These are phyloP conservation scores for Spathaspora arborariae DNA, from an alignment of 805 yeast species.

Conservation along the genomic window DNA sequence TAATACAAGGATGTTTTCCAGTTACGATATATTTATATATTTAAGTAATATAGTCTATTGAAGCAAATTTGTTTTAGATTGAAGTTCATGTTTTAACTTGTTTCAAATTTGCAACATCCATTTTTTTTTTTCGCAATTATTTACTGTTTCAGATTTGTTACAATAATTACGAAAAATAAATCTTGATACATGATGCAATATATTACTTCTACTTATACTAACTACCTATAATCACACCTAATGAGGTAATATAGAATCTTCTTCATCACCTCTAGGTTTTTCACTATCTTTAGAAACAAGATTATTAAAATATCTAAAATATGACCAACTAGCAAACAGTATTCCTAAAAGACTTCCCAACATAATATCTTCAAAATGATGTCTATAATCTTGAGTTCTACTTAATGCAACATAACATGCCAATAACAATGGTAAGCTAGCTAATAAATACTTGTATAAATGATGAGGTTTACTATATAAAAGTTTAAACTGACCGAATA, in stretches of 20 bases:
- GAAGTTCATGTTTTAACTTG: not conserved
- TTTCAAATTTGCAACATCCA: not conserved
- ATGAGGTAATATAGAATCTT: constrained; percentile 3
- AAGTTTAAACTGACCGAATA: constrained; percentile 38
- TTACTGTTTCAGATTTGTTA: not conserved
- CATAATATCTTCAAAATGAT: constrained; percentile 32
- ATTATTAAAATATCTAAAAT: constrained; percentile 25
- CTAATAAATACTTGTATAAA: constrained; percentile 18
- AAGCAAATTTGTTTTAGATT: not conserved
- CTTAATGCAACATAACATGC: constrained; percentile 31
- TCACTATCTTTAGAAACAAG: constrained; percentile 4
- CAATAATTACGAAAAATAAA: not conserved
- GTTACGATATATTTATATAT: too few relatives aligned
- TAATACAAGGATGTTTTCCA: too few relatives aligned
- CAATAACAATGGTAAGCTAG: constrained; percentile 20
- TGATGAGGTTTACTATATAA: constrained; percentile 16
- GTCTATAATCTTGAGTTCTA: constrained; percentile 36
- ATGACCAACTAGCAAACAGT: constrained; percentile 20
- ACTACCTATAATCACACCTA: not conserved
- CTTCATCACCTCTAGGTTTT: not conserved
- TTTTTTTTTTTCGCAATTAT: not conserved
- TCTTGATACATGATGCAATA: not conserved
- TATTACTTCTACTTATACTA: not conserved
- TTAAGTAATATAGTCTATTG: too few relatives aligned
- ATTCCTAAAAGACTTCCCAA: constrained; percentile 32